These are phyloP conservation scores for Penicillium fimorum DNA, from an alignment of 495 filamentous ascomycete genomes.

Conservation along the genomic window DNA sequence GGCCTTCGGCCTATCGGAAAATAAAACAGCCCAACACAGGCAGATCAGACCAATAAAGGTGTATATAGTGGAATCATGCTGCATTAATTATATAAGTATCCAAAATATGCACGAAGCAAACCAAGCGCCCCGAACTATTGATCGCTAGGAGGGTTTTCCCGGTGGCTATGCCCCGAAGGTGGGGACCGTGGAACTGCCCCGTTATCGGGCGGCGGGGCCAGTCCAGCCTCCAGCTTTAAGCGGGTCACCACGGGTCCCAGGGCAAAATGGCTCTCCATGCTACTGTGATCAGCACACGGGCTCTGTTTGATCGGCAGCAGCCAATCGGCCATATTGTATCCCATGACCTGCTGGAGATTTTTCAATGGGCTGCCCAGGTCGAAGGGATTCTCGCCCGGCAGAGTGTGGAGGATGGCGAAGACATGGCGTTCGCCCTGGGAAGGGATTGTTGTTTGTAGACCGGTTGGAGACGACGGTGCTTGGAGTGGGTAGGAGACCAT, in stretches of 20 bases:
- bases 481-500: conserved; percentile 48
- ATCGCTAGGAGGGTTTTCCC: neutral
- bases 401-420: conserved; percentile 73
- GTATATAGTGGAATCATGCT: neutral
- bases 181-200: conserved; percentile 2
- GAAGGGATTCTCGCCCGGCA: conserved; percentile 77
- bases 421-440: conserved; percentile 47
- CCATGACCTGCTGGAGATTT: conserved; percentile 77
- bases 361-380: conserved; percentile 57
- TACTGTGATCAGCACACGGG: conserved; percentile 57
- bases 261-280: conserved; percentile 45
- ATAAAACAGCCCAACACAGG: neutral
- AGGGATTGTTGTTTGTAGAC: conserved; percentile 14
- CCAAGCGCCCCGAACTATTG: conserved; percentile 3
- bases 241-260: conserved; percentile 53
- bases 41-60: neutral
- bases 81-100: conserved; percentile 3
- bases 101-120: neutral
- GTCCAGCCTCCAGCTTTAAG: conserved; percentile 48
- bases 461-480: conserved; percentile 14
- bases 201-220: conserved; percentile 23
- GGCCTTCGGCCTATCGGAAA: neutral
- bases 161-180: conserved; percentile 4
- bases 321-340: conserved; percentile 67
- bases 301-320: conserved; percentile 66